Evolutionary conservation across 805 yeast genomes (phyloP).

Genomic region (Candida nemodendra): DNA sequence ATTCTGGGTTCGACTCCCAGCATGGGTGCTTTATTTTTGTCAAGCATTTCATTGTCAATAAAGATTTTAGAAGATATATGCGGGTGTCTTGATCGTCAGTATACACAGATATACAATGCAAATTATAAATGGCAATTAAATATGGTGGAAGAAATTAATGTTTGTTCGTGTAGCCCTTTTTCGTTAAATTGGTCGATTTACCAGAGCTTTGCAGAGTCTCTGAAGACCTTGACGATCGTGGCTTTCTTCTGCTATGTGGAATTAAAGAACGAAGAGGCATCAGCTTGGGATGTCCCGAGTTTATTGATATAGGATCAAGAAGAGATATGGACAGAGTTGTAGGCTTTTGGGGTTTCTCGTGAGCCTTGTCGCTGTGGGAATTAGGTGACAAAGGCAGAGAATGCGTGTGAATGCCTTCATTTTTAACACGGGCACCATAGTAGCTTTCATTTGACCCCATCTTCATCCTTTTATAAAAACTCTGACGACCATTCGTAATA

Average conservation of each 20-base stretch:
- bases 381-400: background rate
- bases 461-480: background rate
- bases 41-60: background rate
- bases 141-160: no score
- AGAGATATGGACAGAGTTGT: background rate
- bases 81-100: no score
- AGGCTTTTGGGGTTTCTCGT: background rate
- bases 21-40: slow-evolving; percentile 31
- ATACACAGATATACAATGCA: no score
- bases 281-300: no score
- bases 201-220: no score
- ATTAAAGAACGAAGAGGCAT: no score
- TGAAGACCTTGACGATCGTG: no score
- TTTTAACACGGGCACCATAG: background rate
- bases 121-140: no score
- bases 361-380: background rate
- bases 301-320: background rate
- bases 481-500: background rate
- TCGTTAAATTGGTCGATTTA: no score
- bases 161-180: no score
- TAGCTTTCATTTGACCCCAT: background rate
- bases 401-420: background rate
- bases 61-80: background rate
- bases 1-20: slow-evolving; percentile 63
- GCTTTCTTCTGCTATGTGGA: no score